Evolutionary conservation across 495 filamentous ascomycete species (phyloP).

Genomic region (Daldinia decipiens): DNA sequence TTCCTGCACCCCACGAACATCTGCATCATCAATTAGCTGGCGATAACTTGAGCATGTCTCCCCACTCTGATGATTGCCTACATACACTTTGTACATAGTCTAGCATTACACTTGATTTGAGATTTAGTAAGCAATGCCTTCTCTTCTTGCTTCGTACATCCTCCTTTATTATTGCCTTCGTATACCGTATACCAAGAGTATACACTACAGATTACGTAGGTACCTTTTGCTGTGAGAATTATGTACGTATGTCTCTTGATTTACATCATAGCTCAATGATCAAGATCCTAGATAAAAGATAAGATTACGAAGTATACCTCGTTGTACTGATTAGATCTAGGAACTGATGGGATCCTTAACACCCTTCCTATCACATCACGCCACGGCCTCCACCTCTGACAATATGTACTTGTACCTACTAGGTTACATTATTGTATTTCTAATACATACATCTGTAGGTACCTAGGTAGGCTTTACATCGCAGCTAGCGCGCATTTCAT

Average conservation of each 20-base stretch:
- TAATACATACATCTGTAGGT: too few species aligned
- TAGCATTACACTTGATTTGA: neutral
- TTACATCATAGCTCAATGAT: neutral
- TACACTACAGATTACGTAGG: neutral
- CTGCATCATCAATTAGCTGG: conserved; percentile 40
- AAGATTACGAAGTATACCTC: conserved; percentile 22
- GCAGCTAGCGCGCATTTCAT: too few species aligned
- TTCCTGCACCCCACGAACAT: conserved; percentile 15
- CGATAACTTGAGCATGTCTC: conserved; percentile 11
- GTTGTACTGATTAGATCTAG: neutral
- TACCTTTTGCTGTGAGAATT: neutral
- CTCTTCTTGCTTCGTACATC: neutral
- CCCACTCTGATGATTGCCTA: conserved; percentile 3
- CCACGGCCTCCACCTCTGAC: conserved; percentile 1
- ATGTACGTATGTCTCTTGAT: neutral
- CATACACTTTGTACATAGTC: too few species aligned
- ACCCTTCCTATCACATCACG: neutral
- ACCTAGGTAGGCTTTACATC: too few species aligned
- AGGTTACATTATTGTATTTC: neutral
- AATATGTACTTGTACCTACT: neutral
- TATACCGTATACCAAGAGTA: too few species aligned
- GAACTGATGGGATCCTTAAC: neutral
- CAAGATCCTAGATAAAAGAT: conserved; percentile 8
- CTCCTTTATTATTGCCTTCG: too few species aligned
- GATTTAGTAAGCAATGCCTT: neutral